Evolutionary conservation across 768 basidiomycete species (phyloP).

Genomic region (Fibroporia radiculosa): DNA sequence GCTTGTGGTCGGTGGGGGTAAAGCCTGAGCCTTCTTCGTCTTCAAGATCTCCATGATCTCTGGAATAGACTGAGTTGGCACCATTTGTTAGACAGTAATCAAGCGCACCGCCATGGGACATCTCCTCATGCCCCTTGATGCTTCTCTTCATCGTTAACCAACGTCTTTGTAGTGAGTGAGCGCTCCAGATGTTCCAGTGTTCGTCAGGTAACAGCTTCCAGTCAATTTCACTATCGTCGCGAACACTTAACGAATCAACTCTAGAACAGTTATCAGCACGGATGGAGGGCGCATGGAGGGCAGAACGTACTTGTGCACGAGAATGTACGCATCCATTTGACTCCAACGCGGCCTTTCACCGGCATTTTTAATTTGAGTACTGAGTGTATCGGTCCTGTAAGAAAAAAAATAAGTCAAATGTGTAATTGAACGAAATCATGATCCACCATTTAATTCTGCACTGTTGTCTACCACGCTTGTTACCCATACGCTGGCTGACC

Average conservation of each 20-base stretch:
- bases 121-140: conserved; percentile 70
- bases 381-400: conserved; percentile 68
- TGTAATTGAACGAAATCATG: background rate
- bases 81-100: background rate
- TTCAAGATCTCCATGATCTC: conserved; percentile 80
- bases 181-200: conserved; percentile 81
- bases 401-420: background rate
- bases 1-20: conserved; percentile 21
- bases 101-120: conserved; percentile 63
- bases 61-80: conserved; percentile 20
- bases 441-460: conserved; percentile 81
- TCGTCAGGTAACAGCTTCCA: conserved; percentile 73
- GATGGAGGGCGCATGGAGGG: background rate
- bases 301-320: conserved; percentile 66
- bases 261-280: conserved; percentile 29
- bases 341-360: conserved; percentile 70
- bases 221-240: conserved; percentile 77
- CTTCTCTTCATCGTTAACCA: conserved; percentile 76
- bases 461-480: conserved; percentile 69
- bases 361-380: conserved; percentile 63
- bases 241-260: conserved; percentile 65
- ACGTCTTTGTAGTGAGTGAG: conserved; percentile 69
- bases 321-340: conserved; percentile 66
- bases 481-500: conserved; percentile 72
- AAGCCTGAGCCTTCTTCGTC: conserved; percentile 61